Evolutionary conservation across 106 monocot species (phyloP).

Genomic region (Dioscorea dumetorum): DNA sequence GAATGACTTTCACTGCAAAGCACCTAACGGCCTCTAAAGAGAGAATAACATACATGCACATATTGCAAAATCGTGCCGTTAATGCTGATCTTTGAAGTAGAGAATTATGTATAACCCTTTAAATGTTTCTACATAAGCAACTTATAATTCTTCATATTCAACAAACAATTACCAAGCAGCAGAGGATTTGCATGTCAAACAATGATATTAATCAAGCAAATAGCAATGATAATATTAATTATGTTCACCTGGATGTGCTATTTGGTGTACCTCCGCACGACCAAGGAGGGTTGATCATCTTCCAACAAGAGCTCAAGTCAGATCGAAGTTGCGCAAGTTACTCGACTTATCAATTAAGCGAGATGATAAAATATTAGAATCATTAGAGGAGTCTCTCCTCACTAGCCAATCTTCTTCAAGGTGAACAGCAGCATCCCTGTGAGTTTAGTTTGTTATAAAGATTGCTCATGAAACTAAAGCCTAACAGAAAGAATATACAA

Average conservation of each 20-base stretch:
- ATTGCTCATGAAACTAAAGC: background rate
- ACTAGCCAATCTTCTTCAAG: slow-evolving; percentile 71
- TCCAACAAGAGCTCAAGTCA: slow-evolving; percentile 9
- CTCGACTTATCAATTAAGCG: slow-evolving; percentile 38
- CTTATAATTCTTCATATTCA: background rate
- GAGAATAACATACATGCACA: too few relatives aligned
- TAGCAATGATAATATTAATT: too few relatives aligned
- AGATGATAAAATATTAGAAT: slow-evolving; percentile 32
- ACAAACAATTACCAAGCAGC: too few relatives aligned
- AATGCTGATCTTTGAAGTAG: background rate
- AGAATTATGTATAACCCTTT: background rate
- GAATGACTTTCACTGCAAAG: too few relatives aligned
- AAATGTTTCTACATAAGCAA: too few relatives aligned
- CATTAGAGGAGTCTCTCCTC: slow-evolving; percentile 53
- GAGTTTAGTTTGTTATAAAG: background rate
- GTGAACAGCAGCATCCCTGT: slow-evolving; percentile 64
- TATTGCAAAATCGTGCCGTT: too few relatives aligned
- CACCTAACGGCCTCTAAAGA: too few relatives aligned
- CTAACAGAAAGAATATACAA: background rate
- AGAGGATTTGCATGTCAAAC: too few relatives aligned
- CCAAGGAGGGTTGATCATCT: background rate
- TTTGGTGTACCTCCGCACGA: too few relatives aligned
- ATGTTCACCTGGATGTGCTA: too few relatives aligned
- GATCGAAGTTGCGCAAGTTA: slow-evolving; percentile 9
- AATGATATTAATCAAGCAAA: too few relatives aligned